phyloP scores from a whole-genome alignment of 768 basidiomycete genomes.

The Tricholoma sp. region DNA sequence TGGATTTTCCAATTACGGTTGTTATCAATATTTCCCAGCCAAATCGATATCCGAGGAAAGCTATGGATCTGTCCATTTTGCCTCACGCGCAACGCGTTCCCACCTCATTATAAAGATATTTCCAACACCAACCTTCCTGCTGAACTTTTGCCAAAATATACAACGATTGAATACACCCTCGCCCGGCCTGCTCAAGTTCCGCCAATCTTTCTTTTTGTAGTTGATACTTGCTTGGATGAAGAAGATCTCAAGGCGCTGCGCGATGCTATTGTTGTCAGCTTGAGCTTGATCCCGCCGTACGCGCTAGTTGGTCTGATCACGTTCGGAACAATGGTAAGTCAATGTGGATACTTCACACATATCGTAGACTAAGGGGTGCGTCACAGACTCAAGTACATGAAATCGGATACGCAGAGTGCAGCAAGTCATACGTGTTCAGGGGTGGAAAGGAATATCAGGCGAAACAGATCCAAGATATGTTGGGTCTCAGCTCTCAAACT shows the following conservation, averaged over 20 bases:
- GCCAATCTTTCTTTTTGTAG: slow-evolving; percentile 94
- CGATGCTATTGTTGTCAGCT: slow-evolving; percentile 90
- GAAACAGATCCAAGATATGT: slow-evolving; percentile 99
- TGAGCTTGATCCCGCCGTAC: slow-evolving; percentile 89
- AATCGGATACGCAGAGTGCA: slow-evolving; percentile 92
- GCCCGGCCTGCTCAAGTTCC: slow-evolving; percentile 86
- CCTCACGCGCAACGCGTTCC: slow-evolving; percentile 93
- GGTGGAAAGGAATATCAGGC: slow-evolving; percentile 94
- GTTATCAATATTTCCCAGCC: slow-evolving; percentile 44
- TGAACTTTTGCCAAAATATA: slow-evolving; percentile 95
- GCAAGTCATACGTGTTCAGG: slow-evolving; percentile 98
- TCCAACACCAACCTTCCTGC: slow-evolving; percentile 95
- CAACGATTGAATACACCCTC: slow-evolving; percentile 99
- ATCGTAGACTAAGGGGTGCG: neutral
- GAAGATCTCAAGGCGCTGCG: slow-evolving; percentile 94
- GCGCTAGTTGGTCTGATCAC: slow-evolving; percentile 96
- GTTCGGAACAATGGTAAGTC: slow-evolving; percentile 89
- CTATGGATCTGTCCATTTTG: slow-evolving; percentile 99
- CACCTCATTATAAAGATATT: slow-evolving; percentile 98
- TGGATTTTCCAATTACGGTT: slow-evolving; percentile 3
- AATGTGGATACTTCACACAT: neutral
- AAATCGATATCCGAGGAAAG: slow-evolving; percentile 97
- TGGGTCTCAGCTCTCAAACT: slow-evolving; percentile 74
- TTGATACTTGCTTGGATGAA: slow-evolving; percentile 94
- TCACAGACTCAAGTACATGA: slow-evolving; percentile 96